Conservation (phyloP, 495 filamentous ascomycete genomes). For the Beverwykella pulmonaria region DNA sequence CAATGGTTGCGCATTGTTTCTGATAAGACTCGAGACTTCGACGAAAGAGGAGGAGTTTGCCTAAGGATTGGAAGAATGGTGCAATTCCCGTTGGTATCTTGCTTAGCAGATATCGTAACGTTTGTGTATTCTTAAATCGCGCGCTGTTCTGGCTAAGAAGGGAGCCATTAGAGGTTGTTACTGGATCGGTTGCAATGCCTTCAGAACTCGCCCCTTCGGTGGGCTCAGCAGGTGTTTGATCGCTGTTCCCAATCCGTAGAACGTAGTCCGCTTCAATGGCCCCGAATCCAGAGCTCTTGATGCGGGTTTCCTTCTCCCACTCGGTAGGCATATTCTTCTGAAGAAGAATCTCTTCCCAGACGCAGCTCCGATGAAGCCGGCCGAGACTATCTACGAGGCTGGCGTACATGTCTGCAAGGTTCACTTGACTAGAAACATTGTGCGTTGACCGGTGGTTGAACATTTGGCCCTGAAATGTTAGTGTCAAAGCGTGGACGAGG, state of each 20-base stretch:
- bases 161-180: neutral
- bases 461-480: slow-evolving; percentile 67
- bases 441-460: slow-evolving; percentile 63
- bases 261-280: slow-evolving; percentile 41
- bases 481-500: slow-evolving; percentile 69
- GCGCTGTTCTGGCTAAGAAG: slow-evolving; percentile 46
- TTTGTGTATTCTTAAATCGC: slow-evolving; percentile 76
- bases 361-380: slow-evolving; percentile 71
- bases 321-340: slow-evolving; percentile 66
- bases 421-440: slow-evolving; percentile 68
- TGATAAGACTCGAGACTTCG: slow-evolving; percentile 65
- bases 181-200: neutral
- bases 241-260: slow-evolving; percentile 22
- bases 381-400: slow-evolving; percentile 71
- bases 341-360: slow-evolving; percentile 80
- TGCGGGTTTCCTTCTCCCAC: slow-evolving; percentile 64
- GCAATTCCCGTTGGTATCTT: slow-evolving; percentile 71
- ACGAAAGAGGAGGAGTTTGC: slow-evolving; percentile 74
- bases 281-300: slow-evolving; percentile 35
- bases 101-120: slow-evolving; percentile 73
- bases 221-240: slow-evolving; percentile 6
- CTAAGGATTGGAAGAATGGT: slow-evolving; percentile 77
- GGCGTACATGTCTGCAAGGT: slow-evolving; percentile 77
- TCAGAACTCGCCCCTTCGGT: slow-evolving; percentile 12
- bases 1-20: slow-evolving; percentile 66